A percentile compares a stretch with the other conserved stretches of the same genome.
These are phyloP conservation scores for Neofusicoccum cordaticola DNA, from an alignment of 2,329 filamentous ascomycete genomes.

Conservation along the genomic window DNA sequence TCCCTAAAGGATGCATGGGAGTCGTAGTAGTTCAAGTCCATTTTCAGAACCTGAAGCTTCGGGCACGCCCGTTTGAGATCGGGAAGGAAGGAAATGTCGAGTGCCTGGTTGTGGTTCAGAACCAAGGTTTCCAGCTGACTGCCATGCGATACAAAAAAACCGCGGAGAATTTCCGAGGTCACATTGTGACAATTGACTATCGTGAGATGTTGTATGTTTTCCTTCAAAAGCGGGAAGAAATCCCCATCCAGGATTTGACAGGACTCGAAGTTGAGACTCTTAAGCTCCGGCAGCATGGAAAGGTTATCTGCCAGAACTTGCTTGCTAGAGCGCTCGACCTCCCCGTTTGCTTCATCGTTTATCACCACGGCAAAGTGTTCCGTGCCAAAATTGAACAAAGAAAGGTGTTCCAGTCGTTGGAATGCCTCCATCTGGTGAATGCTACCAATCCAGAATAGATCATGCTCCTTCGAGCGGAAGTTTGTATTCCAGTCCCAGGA, in stretches of 20 bases:
- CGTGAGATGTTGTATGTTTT: slow-evolving; percentile 63
- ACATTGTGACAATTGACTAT: slow-evolving; percentile 78
- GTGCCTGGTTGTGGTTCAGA: slow-evolving; percentile 74
- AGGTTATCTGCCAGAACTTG: slow-evolving; percentile 49
- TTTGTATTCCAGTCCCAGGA: slow-evolving; percentile 58
- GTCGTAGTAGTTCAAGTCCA: slow-evolving; percentile 78
- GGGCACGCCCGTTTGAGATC: slow-evolving; percentile 67
- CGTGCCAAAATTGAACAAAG: slow-evolving; percentile 34
- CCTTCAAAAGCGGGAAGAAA: slow-evolving; percentile 68
- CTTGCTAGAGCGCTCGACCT: slow-evolving; percentile 39
- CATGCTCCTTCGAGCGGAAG: slow-evolving; percentile 35
- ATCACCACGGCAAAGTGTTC: not conserved
- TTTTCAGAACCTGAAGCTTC: slow-evolving; percentile 64
- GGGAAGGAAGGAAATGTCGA: slow-evolving; percentile 73
- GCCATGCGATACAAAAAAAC: slow-evolving; percentile 68
- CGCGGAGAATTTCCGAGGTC: slow-evolving; percentile 61
- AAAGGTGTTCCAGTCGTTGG: slow-evolving; percentile 35
- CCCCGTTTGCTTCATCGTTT: slow-evolving; percentile 11
- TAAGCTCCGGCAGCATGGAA: slow-evolving; percentile 61
- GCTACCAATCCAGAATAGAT: slow-evolving; percentile 35
- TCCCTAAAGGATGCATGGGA: slow-evolving; percentile 66
- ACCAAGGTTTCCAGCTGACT: slow-evolving; percentile 63
- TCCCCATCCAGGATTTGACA: slow-evolving; percentile 68
- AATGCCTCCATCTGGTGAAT: slow-evolving; percentile 47
- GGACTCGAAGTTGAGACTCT: slow-evolving; percentile 69